Evolutionary conservation across 768 basidiomycete species (phyloP).

Genomic region (Collybia nuda): DNA sequence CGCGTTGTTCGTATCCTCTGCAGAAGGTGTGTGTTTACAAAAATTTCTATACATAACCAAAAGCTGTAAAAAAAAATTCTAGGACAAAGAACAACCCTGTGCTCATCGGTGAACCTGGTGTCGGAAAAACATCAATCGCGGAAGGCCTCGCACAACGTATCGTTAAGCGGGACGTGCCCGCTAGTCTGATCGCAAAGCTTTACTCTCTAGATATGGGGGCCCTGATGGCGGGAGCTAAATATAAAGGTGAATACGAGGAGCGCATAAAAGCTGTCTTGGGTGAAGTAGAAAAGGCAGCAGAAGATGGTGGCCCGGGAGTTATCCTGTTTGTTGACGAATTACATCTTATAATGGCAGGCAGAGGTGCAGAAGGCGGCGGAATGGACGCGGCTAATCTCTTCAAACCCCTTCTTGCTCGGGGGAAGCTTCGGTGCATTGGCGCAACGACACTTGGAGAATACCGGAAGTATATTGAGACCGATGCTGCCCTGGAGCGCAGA

Average conservation of each 20-base stretch:
- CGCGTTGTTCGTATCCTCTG: constrained; percentile 83
- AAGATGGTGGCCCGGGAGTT: constrained; percentile 72
- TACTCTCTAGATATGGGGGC: constrained; percentile 95
- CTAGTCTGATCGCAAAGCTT: constrained; percentile 67
- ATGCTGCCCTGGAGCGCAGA: constrained; percentile 86
- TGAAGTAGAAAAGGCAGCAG: constrained; percentile 88
- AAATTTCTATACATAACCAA: background rate
- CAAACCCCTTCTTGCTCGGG: constrained; percentile 89
- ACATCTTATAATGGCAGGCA: constrained; percentile 91
- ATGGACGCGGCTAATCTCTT: constrained; percentile 95
- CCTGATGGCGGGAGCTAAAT: constrained; percentile 89
- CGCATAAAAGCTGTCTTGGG: constrained; percentile 89
- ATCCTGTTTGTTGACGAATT: constrained; percentile 96
- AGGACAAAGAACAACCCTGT: constrained; percentile 98
- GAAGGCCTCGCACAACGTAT: constrained; percentile 97
- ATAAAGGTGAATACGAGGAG: constrained; percentile 96
- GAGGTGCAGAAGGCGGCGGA: constrained; percentile 78
- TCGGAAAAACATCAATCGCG: constrained; percentile 93
- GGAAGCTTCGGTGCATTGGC: constrained; percentile 75
- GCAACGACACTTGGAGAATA: constrained; percentile 94
- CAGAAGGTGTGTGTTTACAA: constrained; percentile 46
- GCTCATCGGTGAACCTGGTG: constrained; percentile 91
- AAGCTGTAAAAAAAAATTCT: constrained; percentile 1
- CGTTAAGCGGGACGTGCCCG: constrained; percentile 89
- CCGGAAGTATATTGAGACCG: constrained; percentile 90